Base-by-base conservation (phyloP, 805 yeast genomes). In the Pichia nakasei region DNA sequence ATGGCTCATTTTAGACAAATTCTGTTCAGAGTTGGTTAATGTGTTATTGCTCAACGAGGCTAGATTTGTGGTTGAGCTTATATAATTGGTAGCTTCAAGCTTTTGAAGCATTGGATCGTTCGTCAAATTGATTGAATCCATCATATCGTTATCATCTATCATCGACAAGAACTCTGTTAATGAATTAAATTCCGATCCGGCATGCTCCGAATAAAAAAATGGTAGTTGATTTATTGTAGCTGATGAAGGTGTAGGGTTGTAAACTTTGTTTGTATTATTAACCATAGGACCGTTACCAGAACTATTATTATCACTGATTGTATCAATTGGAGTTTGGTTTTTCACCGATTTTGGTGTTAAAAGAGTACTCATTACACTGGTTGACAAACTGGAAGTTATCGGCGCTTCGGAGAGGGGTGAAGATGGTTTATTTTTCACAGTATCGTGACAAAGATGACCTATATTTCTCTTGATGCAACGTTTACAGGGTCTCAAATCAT, bases 131-230 rank as follows among this genome's bases (percentile, higher is more conserved):
- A 65, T 63, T 9, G 65, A 45, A 47, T 69, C 74, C 11, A 78
- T 80, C 55, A 80, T 65, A 42, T 80, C 85, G 0, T 89, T 85
- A 57, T 88, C 96, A 54, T 89, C 96, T 38, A 89, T 76, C 85
- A 89, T 85, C 2, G 89, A 80, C 42, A 89, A 66, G 55, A 89
- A 89, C 58, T 89, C 96, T 47, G 87, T 87, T 52, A 89, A 68
- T 1, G 96, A 87, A 49, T 87, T 80, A 57, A 89, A 88, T 63
- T 89, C 97, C 19, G 93, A 81, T 2, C 95, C 95, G 0, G 93
- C 95, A 58, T 88, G 94, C 55, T 88, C 96, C 0, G 95, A 84
- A 50, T 78, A 82, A 65, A 88, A 88, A 46, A 83, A 76, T 0
- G 95, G 93, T 49, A 80, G 85, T 46, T 80, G 85, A 52, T 73